Conservation (phyloP, 2,329 filamentous ascomycete genomes). For the Ceratocystis destructans region DNA sequence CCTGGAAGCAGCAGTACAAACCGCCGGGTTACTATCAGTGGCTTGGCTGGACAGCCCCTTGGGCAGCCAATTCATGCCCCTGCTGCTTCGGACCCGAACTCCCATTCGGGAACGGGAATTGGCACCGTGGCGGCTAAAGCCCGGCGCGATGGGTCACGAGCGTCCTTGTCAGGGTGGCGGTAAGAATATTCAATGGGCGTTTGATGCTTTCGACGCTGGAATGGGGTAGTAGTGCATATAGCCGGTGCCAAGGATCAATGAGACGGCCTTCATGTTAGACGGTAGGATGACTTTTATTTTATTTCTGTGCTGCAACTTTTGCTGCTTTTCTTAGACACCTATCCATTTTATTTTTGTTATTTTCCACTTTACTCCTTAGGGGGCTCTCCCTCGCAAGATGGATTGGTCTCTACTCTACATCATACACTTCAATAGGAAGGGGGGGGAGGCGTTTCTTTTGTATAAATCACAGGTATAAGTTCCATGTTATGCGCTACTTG, state of each 20-base stretch:
- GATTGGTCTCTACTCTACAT: neutral
- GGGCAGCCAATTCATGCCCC: neutral
- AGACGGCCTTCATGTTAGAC: neutral
- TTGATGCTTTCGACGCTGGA: neutral
- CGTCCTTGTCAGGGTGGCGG: neutral
- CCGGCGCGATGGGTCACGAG: constrained; percentile 3
- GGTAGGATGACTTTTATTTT: neutral
- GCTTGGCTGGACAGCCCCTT: constrained; percentile 22
- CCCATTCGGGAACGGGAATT: neutral
- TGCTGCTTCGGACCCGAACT: neutral
- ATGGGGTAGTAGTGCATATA: no score
- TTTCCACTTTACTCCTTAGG: neutral
- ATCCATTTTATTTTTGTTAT: neutral
- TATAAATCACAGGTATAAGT: neutral
- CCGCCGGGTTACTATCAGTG: constrained; percentile 30
- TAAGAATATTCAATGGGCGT: neutral
- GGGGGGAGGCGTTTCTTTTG: neutral
- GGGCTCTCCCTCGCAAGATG: neutral
- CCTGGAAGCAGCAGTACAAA: constrained; percentile 21
- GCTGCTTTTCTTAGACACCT: neutral
- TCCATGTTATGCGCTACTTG: neutral
- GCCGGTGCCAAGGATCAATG: neutral
- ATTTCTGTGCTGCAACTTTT: neutral
- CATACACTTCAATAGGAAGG: neutral
- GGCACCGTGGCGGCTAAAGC: neutral